phyloP scores from a whole-genome alignment of 805 yeast species.

The Candida namnaoensis region DNA sequence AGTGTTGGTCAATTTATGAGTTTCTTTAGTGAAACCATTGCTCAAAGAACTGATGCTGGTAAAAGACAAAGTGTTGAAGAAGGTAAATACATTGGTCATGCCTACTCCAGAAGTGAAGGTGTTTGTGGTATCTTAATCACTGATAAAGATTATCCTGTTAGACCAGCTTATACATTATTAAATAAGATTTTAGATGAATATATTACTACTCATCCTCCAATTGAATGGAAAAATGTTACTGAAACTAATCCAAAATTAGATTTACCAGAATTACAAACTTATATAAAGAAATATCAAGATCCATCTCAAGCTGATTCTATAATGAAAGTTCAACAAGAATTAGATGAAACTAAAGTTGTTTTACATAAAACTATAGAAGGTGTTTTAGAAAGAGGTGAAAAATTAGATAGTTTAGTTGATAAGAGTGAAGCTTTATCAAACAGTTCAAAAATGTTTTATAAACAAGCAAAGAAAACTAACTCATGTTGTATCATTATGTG shows the following conservation, averaged over 20 bases:
- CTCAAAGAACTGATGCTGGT: conserved; percentile 80
- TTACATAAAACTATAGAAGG: conserved; percentile 92
- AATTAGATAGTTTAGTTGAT: conserved; percentile 87
- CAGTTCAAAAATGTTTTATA: conserved; percentile 88
- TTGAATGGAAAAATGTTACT: conserved; percentile 51
- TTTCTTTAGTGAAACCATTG: conserved; percentile 85
- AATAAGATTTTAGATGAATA: conserved; percentile 91
- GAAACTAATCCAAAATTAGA: conserved; percentile 36
- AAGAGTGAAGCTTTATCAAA: conserved; percentile 89
- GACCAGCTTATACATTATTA: conserved; percentile 91
- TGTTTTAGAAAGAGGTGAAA: conserved; percentile 94
- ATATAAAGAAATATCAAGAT: conserved; percentile 83
- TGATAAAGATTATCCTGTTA: conserved; percentile 92
- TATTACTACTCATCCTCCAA: conserved; percentile 68
- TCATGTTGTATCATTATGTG: conserved; percentile 79
- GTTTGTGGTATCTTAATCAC: conserved; percentile 85
- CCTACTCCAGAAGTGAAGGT: conserved; percentile 85
- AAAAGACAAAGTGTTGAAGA: conserved; percentile 94
- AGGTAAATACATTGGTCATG: conserved; percentile 85
- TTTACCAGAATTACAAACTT: conserved; percentile 55
- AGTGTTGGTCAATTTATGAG: conserved; percentile 90
- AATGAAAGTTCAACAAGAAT: conserved; percentile 94
- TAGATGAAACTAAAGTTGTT: conserved; percentile 95
- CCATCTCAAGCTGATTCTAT: conserved; percentile 96
- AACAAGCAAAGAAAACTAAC: conserved; percentile 92